A percentile compares a stretch with the other conserved stretches of the same genome.
phyloP scores from a whole-genome alignment of 768 basidiomycete species.

The Podaxis pistillaris region DNA sequence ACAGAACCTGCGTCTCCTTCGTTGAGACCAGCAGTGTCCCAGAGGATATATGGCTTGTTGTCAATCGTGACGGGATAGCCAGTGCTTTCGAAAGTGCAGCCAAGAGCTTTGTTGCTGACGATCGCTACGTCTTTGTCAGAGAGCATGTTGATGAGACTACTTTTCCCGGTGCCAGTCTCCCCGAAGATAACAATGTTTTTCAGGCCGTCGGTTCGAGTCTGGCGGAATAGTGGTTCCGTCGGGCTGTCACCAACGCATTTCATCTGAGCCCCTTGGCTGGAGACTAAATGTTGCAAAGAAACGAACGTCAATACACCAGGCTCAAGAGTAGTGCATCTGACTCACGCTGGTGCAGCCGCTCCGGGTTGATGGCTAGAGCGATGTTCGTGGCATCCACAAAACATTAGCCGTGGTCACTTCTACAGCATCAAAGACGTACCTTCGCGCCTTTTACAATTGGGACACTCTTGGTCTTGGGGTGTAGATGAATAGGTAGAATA shows the following conservation, averaged over 20 bases:
- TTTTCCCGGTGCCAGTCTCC: conserved; percentile 39
- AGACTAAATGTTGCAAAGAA: background rate
- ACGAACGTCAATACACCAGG: too few relatives aligned
- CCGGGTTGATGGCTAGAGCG: too few relatives aligned
- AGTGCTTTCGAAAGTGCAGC: conserved; percentile 34
- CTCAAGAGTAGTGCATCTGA: too few relatives aligned
- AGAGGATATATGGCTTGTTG: conserved; percentile 25
- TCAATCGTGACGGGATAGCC: conserved; percentile 26
- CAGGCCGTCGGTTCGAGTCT: background rate
- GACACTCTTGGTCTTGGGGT: too few relatives aligned
- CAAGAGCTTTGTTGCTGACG: conserved; percentile 29
- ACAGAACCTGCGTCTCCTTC: conserved; percentile 28
- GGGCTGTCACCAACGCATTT: background rate
- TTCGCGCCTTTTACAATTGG: too few relatives aligned
- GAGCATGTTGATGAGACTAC: conserved; percentile 42
- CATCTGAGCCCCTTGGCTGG: background rate
- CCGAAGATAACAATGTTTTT: conserved; percentile 39
- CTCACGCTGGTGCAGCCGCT: too few relatives aligned
- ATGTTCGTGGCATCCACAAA: too few relatives aligned
- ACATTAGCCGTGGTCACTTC: too few relatives aligned
- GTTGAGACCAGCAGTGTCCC: conserved; percentile 41
- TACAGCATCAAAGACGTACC: too few relatives aligned
- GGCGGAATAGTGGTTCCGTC: conserved; percentile 3
- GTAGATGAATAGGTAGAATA: too few relatives aligned
- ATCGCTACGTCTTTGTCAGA: conserved; percentile 25